Conservation (phyloP, 2,329 filamentous ascomycete genomes). For the Aspergillus costaricaensis region DNA sequence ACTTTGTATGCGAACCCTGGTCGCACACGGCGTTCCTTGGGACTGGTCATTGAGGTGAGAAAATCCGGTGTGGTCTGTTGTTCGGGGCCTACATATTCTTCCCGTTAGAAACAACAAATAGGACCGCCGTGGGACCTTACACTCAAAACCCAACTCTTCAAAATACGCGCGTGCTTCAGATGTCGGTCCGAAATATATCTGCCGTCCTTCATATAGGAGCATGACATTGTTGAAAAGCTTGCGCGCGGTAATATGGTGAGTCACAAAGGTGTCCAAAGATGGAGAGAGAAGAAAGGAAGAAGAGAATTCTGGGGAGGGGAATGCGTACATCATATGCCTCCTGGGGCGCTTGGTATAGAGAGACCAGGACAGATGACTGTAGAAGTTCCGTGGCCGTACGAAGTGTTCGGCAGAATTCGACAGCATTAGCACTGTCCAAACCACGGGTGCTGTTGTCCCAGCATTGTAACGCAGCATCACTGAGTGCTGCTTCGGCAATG, state of each 20-base stretch:
- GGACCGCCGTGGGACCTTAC: slow-evolving; percentile 27
- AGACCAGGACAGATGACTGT: slow-evolving; percentile 48
- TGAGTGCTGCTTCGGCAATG: slow-evolving; percentile 4
- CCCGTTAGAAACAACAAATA: no score
- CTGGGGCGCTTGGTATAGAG: slow-evolving; percentile 51
- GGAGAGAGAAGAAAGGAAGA: no score
- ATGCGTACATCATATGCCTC: slow-evolving; percentile 31
- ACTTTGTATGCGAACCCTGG: slow-evolving; percentile 54
- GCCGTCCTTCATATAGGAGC: slow-evolving; percentile 57
- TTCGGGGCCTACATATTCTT: slow-evolving; percentile 39
- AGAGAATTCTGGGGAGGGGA: no score
- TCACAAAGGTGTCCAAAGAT: no score
- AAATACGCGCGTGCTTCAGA: slow-evolving; percentile 62
- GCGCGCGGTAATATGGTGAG: no score
- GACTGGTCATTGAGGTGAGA: slow-evolving; percentile 66
- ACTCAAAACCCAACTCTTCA: slow-evolving; percentile 66
- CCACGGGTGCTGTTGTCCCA: slow-evolving; percentile 35
- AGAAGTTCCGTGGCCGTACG: slow-evolving; percentile 46
- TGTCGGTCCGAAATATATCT: slow-evolving; percentile 54
- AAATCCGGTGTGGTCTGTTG: slow-evolving; percentile 69
- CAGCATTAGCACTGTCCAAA: slow-evolving; percentile 52
- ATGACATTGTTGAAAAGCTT: slow-evolving; percentile 65
- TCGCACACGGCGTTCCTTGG: slow-evolving; percentile 55
- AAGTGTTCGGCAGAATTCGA: slow-evolving; percentile 54
- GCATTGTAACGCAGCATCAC: not conserved